A percentile compares a stretch with the other conserved stretches of the same genome.
Evolutionary conservation across 2,329 filamentous ascomycete species (phyloP).

Genomic region (Fusarium miscanthi): DNA sequence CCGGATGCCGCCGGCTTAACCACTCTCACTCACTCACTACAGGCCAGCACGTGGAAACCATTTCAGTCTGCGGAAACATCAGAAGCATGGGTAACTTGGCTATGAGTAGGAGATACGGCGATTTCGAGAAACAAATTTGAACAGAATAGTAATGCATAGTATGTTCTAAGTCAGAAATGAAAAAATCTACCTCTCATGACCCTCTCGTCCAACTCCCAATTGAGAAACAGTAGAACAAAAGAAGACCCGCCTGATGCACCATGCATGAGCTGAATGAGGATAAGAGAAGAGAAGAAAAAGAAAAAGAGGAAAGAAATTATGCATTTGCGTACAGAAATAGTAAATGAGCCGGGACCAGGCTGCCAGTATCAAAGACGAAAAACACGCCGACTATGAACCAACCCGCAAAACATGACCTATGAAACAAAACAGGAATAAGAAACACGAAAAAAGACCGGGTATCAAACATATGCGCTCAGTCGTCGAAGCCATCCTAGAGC

Average conservation of each 20-base stretch:
- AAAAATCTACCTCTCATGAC: neutral
- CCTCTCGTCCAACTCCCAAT: slow-evolving; percentile 39
- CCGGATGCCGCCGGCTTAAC: slow-evolving; percentile 18
- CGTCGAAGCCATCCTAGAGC: slow-evolving; percentile 34
- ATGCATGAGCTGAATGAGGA: slow-evolving; percentile 18
- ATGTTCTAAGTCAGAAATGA: slow-evolving; percentile 5
- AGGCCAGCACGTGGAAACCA: neutral
- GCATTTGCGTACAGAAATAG: slow-evolving; percentile 5
- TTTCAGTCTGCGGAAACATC: neutral
- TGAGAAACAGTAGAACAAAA: slow-evolving; percentile 22
- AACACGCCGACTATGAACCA: slow-evolving; percentile 27
- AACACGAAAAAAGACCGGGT: slow-evolving; percentile 37
- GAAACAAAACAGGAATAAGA: slow-evolving; percentile 26
- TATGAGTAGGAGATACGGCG: neutral
- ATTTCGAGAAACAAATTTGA: neutral
- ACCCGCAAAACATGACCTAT: slow-evolving; percentile 30
- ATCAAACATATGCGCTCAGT: slow-evolving; percentile 42
- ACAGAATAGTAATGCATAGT: neutral
- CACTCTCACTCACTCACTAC: neutral
- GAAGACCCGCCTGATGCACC: slow-evolving; percentile 23
- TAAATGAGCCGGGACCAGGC: slow-evolving; percentile 11
- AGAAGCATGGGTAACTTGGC: neutral
- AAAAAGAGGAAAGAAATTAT: slow-evolving; percentile 8
- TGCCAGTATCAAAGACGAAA: slow-evolving; percentile 18
- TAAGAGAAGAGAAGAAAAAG: neutral